Base-by-base conservation (phyloP, 2,329 filamentous ascomycete species). In the Penicillium capsulatum region DNA sequence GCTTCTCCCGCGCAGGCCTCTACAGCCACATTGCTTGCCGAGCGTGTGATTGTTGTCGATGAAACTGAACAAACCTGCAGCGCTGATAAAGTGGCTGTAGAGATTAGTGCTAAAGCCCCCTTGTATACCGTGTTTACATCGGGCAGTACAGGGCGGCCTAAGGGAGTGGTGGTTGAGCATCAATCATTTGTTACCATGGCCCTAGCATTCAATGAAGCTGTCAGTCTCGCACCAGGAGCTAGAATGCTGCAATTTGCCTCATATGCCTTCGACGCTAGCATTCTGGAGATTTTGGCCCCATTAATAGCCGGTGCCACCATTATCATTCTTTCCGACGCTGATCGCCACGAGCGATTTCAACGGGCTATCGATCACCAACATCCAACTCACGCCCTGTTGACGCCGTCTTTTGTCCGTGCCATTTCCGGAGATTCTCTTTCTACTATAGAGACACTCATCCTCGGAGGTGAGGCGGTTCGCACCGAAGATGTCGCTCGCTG, bases 261-360 rank as follows among this genome's bases (percentile, higher is more conserved):
- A 2, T 67, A 61, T 37, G 61, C 57, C 0, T 69, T 69, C 37
- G 66, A 69, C 40, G 61, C 60, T 8, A 64, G 57, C 22, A 48
- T 69, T 27, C 45, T 47, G 39, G 62, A 49, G 15, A 50, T 51
- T 44, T 58, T 57, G 43, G 51, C 31, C 44, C 57, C 51, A 29
- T 57, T 49, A 17, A 45, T 38, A 38, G 51, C 60, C 5, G 67
- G 68, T 31, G 66, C 63, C 11, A 64, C 59, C 14, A 51, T 70
- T 14, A 69, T 66, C 38, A 60, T 70, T 4, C 65, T 64, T 1
- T 58, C 58, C 44, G 44, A 63, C 48, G 64, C 8, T 59, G 65
- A 5, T 58, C 17, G 4, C 26, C 26, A 7, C 14, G 31, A 14
- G 22, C 29, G n/a, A 3, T 38, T 13, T 3, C 3, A 3, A 4